Evolutionary conservation across 768 basidiomycete genomes (phyloP).

Genomic region (Mycena vitilis): DNA sequence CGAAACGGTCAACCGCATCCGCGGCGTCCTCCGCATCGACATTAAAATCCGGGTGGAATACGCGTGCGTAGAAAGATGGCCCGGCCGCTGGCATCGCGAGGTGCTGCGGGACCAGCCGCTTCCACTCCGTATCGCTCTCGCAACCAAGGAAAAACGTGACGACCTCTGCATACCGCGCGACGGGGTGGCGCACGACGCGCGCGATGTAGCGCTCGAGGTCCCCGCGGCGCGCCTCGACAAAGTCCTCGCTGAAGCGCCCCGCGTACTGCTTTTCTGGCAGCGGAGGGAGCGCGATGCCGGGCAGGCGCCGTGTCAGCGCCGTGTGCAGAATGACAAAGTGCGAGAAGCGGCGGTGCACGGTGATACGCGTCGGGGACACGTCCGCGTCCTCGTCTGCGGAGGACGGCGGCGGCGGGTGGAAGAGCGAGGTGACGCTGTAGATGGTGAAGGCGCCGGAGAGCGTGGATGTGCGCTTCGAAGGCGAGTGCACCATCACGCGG

Average conservation of each 20-base stretch:
- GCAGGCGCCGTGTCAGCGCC: conserved; percentile 73
- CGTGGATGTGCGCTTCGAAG: conserved; percentile 76
- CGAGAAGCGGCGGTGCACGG: conserved; percentile 85
- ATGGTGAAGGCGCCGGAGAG: conserved; percentile 80
- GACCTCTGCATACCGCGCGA: conserved; percentile 83
- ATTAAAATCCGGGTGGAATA: conserved; percentile 90
- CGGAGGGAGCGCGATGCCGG: conserved; percentile 82
- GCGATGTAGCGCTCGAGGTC: conserved; percentile 85
- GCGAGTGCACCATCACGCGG: conserved; percentile 81
- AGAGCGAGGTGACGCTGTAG: conserved; percentile 83
- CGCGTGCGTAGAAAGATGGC: conserved; percentile 79
- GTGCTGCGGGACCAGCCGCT: conserved; percentile 68
- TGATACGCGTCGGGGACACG: conserved; percentile 65
- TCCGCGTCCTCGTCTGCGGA: conserved; percentile 23
- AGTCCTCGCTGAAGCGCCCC: conserved; percentile 82
- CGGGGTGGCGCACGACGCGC: conserved; percentile 77
- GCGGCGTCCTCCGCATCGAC: conserved; percentile 79
- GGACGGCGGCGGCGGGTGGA: conserved; percentile 49
- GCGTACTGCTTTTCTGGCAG: conserved; percentile 89
- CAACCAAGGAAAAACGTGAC: conserved; percentile 84
- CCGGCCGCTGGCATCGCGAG: conserved; percentile 74
- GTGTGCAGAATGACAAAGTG: conserved; percentile 86
- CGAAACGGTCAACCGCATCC: conserved; percentile 70
- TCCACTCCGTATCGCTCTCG: conserved; percentile 83
- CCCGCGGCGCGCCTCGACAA: conserved; percentile 84